Evolutionary conservation across 2,329 filamentous ascomycete species (phyloP), one percentile per base, ranked within the genome.

Genomic region (Beauveria sp.): DNA sequence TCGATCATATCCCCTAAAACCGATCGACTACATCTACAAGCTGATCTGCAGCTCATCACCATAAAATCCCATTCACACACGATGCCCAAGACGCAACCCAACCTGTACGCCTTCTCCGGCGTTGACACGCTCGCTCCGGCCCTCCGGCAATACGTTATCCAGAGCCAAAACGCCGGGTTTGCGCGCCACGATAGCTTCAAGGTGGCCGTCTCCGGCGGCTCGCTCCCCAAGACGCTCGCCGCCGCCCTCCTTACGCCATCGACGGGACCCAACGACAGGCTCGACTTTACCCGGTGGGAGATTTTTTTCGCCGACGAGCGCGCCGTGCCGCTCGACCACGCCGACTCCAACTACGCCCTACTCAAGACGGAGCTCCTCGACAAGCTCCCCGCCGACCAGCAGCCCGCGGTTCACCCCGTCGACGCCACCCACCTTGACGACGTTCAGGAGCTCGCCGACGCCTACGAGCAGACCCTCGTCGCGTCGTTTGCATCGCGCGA

Each of bases 271-370:
- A 73, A 87, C 61, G 90, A 92, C 71, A 81, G 78, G 4, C 77
- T 93, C 67, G 81, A 89, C 69, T 96, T 96, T 76, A 80, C 82
- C 72, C 91, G 90, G 75, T 99, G 95, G 95, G 90, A 98, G 71
- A 91, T 99, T 71, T 99, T 98, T 82, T 98, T 97, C 76, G 93
- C 93, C 71, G 95, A 99, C 73, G 95, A 99, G 81, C 90, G 95
- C 71, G 91, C 91, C 68, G 95, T 98, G 58, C 90, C 95, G 24
- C 87, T 97, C 67, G 87, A 95, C 74, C 89, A 98, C 77, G 83
- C 86, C 66, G 93, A 99, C 79, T 96, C 92, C 79, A 99, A 98
- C 79, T 96, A 97, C 78, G 86, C 80, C 64, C 85, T 97, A 50
- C 78, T 98, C 67, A 95, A 96, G 79, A 79, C 86, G 53, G 92